phyloP scores from a whole-genome alignment of 805 yeast species.

The Lachancea fermentati region DNA sequence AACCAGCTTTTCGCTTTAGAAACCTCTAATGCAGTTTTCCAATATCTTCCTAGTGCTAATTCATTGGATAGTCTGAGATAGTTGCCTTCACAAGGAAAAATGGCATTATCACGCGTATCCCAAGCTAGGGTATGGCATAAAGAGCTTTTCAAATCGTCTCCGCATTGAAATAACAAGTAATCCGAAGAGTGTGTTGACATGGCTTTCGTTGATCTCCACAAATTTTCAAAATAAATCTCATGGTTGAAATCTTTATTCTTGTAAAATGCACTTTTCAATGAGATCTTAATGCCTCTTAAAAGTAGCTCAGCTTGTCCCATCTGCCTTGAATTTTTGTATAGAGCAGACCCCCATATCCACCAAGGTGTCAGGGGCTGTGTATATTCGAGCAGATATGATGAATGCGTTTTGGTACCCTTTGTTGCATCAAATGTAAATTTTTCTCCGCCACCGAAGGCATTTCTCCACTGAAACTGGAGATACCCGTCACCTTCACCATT shows the following conservation, averaged over 20 bases:
- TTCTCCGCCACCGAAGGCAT: constrained; percentile 69
- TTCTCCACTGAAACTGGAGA: constrained; percentile 60
- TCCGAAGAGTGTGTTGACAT: constrained; percentile 47
- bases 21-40: constrained; percentile 31
- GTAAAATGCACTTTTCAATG: constrained; percentile 21
- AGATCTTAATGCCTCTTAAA: constrained; percentile 35
- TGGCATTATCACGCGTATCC: constrained; percentile 39
- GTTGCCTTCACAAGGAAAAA: constrained; percentile 44
- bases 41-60: constrained; percentile 31
- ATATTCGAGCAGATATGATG: constrained; percentile 48
- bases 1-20: constrained; percentile 24
- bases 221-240: constrained; percentile 42
- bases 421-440: constrained; percentile 49
- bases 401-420: constrained; percentile 53
- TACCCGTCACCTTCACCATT: constrained; percentile 97
- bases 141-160: constrained; percentile 55
- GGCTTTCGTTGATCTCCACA: constrained; percentile 38
- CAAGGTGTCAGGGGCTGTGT: constrained; percentile 45
- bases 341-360: constrained; percentile 51
- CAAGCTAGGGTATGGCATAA: constrained; percentile 35
- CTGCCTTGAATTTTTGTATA: constrained; percentile 46
- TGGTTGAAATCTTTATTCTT: constrained; percentile 35
- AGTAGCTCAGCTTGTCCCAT: constrained; percentile 50
- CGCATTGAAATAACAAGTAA: constrained; percentile 52
- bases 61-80: constrained; percentile 40